phyloP scores from a whole-genome alignment of 371 early-diverging fungal species.

The Lichtheimia ornata region DNA sequence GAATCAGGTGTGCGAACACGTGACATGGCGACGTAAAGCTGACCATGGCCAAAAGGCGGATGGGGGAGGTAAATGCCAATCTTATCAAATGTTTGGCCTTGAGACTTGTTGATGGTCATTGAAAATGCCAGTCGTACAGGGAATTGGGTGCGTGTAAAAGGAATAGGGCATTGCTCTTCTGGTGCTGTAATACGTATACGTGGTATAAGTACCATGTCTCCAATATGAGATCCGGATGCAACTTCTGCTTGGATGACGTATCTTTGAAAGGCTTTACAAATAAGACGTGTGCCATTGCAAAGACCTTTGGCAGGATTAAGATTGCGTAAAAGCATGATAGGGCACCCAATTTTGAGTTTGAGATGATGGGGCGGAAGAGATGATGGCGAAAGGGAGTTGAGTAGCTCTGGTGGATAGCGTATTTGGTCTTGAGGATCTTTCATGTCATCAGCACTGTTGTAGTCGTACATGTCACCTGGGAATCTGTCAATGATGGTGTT shows the following conservation, averaged over 20 bases:
- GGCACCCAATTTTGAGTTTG: slow-evolving; percentile 4
- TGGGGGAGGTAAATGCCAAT: slow-evolving; percentile 5
- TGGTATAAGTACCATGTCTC: background rate
- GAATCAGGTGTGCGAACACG: slow-evolving; percentile 4
- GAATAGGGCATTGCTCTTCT: background rate
- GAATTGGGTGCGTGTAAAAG: background rate
- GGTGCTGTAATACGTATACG: background rate
- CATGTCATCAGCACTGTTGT: background rate
- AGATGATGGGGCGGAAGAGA: background rate
- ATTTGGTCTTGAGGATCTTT: slow-evolving; percentile 3
- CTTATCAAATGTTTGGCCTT: background rate
- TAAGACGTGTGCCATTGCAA: slow-evolving; percentile 1
- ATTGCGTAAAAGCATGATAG: slow-evolving; percentile 2
- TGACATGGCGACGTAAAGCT: slow-evolving; percentile 17
- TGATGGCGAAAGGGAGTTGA: background rate
- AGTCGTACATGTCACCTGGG: background rate
- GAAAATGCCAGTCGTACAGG: slow-evolving; percentile 4
- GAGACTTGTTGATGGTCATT: slow-evolving; percentile 6
- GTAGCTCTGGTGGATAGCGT: background rate
- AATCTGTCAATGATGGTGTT: background rate
- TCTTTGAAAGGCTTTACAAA: background rate
- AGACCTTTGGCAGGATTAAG: background rate
- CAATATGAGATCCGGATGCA: background rate
- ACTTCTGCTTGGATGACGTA: slow-evolving; percentile 6
- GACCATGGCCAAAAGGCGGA: slow-evolving; percentile 14